Evolutionary conservation across 148 eudicot species (phyloP), one percentile per base, ranked within the genome.

Genomic region (Linanthus parryae): DNA sequence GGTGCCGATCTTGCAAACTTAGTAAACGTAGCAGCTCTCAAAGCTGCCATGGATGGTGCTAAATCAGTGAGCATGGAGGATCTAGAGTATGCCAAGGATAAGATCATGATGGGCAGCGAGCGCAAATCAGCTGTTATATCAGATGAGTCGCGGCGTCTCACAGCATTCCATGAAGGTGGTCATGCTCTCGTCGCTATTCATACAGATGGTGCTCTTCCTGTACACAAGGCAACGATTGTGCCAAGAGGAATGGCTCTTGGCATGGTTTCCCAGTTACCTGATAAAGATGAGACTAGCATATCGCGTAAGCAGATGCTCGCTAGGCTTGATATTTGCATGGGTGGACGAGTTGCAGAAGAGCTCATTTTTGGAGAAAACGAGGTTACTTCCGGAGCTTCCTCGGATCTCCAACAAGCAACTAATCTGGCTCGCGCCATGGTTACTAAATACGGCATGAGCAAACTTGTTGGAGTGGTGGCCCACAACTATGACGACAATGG

Each of bases 1-100:
- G 98, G 98, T 31, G 98, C 98, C 19, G 98, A 91, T 38, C 94
- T 91, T 16, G 95, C 98, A 15, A 91, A 91, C 66, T 58, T 91
- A 63, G 87, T 84, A 30, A 91, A 91, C 40, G 58, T 91, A 38
- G 98, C 94, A 11, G 98, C 98, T 36, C 66, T 91, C 13, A 91
- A 75, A 68, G 98, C 98, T 25, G 98, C 98, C 2, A 91, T 86
- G 86, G 95, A 91, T 11, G 98, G 98, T 50, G 82, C 94, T 19
- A 91, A 86, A 66, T 73, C 89, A 2, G 98, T 91, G 54, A 72
- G 67, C 59, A 78, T 91, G 95, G 52, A 64, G 19, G 92, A 91
- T 59, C 71, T 91, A 15, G 97, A 91, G 59, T 65, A 70, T 43
- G 97, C 97, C 2, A 91, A 86, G 69, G 97, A 91, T 73, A 78